A percentile compares a stretch with the other conserved stretches of the same genome.
These are phyloP conservation scores for Cicer cuneatum DNA, from an alignment of 306 rosid genomes.

Conservation along the genomic window DNA sequence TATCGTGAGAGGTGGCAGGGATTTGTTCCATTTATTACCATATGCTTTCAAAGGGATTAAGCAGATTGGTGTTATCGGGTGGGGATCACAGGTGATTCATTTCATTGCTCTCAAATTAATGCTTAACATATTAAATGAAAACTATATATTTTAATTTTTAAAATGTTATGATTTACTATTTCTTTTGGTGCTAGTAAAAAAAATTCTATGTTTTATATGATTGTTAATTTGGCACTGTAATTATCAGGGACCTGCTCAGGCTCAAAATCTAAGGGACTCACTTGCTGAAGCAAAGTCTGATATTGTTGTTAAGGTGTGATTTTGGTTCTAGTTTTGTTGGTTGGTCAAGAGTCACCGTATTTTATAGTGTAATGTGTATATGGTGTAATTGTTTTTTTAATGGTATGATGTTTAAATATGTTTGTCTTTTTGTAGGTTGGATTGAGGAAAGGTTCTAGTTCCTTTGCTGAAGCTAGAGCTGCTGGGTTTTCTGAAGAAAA, in stretches of 20 bases:
- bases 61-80: slow-evolving; percentile 97
- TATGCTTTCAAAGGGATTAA: slow-evolving; percentile 92
- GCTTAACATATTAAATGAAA: neutral
- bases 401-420: slow-evolving; percentile 2
- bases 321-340: neutral
- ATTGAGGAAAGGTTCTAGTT: slow-evolving; percentile 88
- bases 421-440: slow-evolving; percentile 66
- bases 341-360: neutral
- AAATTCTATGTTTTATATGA: slow-evolving; percentile 1
- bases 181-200: neutral
- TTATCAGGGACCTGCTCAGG: slow-evolving; percentile 94
- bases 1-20: slow-evolving; percentile 89
- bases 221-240: slow-evolving; percentile 21
- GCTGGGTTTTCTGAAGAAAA: slow-evolving; percentile 85
- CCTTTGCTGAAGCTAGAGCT: slow-evolving; percentile 85
- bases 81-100: slow-evolving; percentile 63
- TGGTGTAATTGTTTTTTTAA: slow-evolving; percentile 1
- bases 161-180: neutral
- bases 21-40: slow-evolving; percentile 80
- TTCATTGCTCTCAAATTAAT: neutral
- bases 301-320: slow-evolving; percentile 82
- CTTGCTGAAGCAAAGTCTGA: slow-evolving; percentile 82
- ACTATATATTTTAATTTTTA: neutral
- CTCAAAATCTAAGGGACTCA: slow-evolving; percentile 90
- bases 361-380: neutral